These are phyloP conservation scores for Plasmodium relictum DNA, from an alignment of 169 alveolate species.

Conservation along the genomic window DNA sequence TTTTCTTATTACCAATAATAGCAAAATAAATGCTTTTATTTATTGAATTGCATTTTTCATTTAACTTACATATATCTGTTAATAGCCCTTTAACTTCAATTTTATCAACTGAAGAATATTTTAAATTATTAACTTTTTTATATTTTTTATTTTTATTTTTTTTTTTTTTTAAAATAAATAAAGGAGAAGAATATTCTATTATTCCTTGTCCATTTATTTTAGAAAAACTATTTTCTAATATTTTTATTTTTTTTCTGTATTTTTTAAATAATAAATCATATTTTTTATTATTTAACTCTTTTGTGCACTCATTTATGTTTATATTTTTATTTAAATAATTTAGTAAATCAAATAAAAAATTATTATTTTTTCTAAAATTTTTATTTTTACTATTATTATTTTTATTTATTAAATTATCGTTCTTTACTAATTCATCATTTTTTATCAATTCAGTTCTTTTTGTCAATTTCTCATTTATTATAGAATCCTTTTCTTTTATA, in stretches of 20 bases:
- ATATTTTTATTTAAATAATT: conserved; percentile 41
- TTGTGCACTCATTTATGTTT: conserved; percentile 41
- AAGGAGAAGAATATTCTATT: conserved; percentile 29
- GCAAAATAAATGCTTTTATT: conserved; percentile 22
- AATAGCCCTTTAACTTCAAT: conserved; percentile 24
- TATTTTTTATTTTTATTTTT: background rate
- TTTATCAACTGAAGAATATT: conserved; percentile 11
- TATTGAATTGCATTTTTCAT: conserved; percentile 5
- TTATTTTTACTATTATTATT: too few relatives aligned
- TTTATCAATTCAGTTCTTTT: background rate
- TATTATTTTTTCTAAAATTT: conserved; percentile 5
- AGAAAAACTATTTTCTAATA: conserved; percentile 42
- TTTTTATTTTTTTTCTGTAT: conserved; percentile 45
- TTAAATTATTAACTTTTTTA: background rate
- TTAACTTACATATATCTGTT: conserved; percentile 8
- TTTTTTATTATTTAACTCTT: conserved; percentile 30
- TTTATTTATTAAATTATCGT: background rate
- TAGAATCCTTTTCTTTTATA: background rate
- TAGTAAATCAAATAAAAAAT: conserved; percentile 32
- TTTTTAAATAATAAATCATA: conserved; percentile 46
- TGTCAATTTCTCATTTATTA: background rate
- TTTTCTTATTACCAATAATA: conserved; percentile 32
- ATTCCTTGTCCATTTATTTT: conserved; percentile 34
- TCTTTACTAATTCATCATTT: background rate
- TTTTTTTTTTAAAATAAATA: conserved; percentile 25